phyloP scores from a whole-genome alignment of 371 early-diverging fungal species.

The Mucor piriformis region DNA sequence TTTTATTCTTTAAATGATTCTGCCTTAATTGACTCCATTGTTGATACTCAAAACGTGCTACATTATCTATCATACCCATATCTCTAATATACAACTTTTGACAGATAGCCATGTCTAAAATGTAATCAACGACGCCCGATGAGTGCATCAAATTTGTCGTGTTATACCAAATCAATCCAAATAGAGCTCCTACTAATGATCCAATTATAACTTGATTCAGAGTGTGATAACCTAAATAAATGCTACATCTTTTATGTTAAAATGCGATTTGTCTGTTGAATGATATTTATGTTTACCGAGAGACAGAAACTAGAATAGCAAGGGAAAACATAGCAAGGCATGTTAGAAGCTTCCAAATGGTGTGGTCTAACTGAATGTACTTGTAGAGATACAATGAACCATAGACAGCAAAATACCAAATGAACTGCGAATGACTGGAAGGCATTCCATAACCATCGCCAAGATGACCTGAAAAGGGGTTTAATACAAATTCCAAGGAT shows the following conservation, averaged over 20 bases:
- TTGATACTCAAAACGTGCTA: conserved; percentile 63
- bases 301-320: conserved; percentile 54
- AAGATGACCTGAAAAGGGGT: conserved; percentile 55
- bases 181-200: conserved; percentile 54
- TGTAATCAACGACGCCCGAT: conserved; percentile 36
- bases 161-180: conserved; percentile 68
- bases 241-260: conserved; percentile 53
- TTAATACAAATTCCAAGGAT: conserved; percentile 1
- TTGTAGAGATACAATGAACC: conserved; percentile 61
- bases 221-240: conserved; percentile 86
- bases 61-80: conserved; percentile 54
- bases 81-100: conserved; percentile 63
- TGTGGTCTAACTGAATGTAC: conserved; percentile 37
- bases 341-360: conserved; percentile 47
- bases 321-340: conserved; percentile 35
- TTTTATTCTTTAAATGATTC: background rate
- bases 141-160: conserved; percentile 45
- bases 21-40: conserved; percentile 38
- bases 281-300: conserved; percentile 48
- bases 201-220: conserved; percentile 78
- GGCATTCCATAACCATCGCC: conserved; percentile 96
- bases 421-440: conserved; percentile 91
- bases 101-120: conserved; percentile 47
- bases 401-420: conserved; percentile 77
- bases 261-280: no score